These are phyloP conservation scores for Globisporangium camurandrum DNA, from an alignment of 352 stramenopile genomes.

Conservation along the genomic window DNA sequence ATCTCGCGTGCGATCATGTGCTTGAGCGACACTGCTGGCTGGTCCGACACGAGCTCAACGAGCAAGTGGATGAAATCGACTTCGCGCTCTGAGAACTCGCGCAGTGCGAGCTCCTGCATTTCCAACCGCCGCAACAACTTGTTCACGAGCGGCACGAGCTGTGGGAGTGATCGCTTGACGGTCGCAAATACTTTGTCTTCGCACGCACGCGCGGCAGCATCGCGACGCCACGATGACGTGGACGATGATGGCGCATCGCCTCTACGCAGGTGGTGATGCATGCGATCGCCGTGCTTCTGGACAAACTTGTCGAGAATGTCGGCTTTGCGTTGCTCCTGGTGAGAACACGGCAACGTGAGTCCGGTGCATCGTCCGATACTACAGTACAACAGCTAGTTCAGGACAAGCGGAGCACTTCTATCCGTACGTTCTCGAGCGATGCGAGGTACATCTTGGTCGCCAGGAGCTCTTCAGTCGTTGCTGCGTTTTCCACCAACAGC, in stretches of 20 bases:
- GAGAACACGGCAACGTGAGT: no score
- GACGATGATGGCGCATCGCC: conserved; percentile 7
- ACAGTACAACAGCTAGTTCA: not conserved
- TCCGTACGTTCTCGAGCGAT: conserved; percentile 44
- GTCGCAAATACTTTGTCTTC: conserved; percentile 47
- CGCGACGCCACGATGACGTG: conserved; percentile 30
- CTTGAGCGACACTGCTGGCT: conserved; percentile 50
- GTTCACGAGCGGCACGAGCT: conserved; percentile 58
- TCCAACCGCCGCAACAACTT: conserved; percentile 62
- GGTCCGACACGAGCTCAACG: conserved; percentile 67
- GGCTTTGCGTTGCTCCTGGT: conserved; percentile 62
- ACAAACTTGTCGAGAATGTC: conserved; percentile 74
- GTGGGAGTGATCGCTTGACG: conserved; percentile 60
- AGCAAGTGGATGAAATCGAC: conserved; percentile 80
- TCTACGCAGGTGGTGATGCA: conserved; percentile 41
- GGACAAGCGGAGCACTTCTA: not conserved
- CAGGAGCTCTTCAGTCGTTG: conserved; percentile 50
- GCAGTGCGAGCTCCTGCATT: conserved; percentile 62
- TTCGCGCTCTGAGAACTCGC: conserved; percentile 66
- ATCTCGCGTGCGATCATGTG: conserved; percentile 68
- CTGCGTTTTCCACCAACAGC: conserved; percentile 53
- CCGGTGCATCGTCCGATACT: no score
- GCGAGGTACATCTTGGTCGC: conserved; percentile 64
- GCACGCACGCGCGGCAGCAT: conserved; percentile 28
- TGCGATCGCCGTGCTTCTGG: conserved; percentile 69